These are phyloP conservation scores for Eragrostis tef DNA, from an alignment of 202 grass and related monocot species.

Conservation along the genomic window DNA sequence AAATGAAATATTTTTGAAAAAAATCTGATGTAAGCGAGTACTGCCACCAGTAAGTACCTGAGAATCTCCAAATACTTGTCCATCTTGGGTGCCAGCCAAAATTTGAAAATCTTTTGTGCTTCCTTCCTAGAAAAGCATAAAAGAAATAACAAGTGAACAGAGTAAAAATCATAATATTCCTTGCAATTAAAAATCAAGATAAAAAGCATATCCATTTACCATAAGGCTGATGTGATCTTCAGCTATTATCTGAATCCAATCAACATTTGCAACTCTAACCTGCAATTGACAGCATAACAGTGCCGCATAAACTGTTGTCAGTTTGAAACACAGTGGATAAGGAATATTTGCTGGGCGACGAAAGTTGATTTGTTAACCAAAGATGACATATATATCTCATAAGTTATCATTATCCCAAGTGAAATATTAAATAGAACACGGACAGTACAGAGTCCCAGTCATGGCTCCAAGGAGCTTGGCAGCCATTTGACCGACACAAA, in stretches of 20 bases:
- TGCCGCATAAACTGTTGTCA: slow-evolving; percentile 6
- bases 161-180: slow-evolving; percentile 24
- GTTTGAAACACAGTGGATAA: slow-evolving; percentile 9
- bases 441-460: neutral
- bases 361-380: slow-evolving; percentile 17
- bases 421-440: slow-evolving; percentile 34
- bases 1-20: slow-evolving; percentile 19
- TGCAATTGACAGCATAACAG: slow-evolving; percentile 45
- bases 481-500: slow-evolving; percentile 39
- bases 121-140: slow-evolving; percentile 72
- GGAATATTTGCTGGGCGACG: slow-evolving; percentile 11
- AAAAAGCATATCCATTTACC: slow-evolving; percentile 56
- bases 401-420: slow-evolving; percentile 35
- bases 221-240: slow-evolving; percentile 86
- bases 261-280: slow-evolving; percentile 88
- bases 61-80: slow-evolving; percentile 74
- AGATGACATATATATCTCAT: slow-evolving; percentile 7
- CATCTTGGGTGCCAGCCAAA: slow-evolving; percentile 84
- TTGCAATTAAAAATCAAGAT: neutral
- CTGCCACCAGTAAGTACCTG: slow-evolving; percentile 58
- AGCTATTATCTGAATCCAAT: slow-evolving; percentile 87
- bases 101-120: slow-evolving; percentile 76
- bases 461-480: neutral
- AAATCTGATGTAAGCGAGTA: slow-evolving; percentile 25
- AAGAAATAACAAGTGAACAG: slow-evolving; percentile 28